Base-by-base conservation (phyloP, 768 basidiomycete species). In the Psilocybe sp. region DNA sequence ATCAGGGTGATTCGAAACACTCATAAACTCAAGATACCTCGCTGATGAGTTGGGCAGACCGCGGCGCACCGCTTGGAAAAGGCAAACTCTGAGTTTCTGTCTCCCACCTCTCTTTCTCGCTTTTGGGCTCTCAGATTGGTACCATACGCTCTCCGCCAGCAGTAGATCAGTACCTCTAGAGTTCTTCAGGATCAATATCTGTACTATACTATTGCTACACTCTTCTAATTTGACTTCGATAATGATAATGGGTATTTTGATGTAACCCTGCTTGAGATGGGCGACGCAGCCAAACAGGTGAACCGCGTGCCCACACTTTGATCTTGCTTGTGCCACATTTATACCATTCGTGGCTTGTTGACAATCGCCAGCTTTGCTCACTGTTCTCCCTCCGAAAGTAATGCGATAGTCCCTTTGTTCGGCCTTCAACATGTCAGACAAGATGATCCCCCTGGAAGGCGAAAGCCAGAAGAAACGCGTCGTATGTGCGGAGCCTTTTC, bases 381-480 rank as follows among this genome's bases (percentile, higher is more conserved):
- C 42, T 50, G 40, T 47, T 43, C 33, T 37, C 44, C 15, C 41
- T 46, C 28, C 20, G 15, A 50, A 54, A 52, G 54, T 59, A 51
- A 55, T 61, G 54, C 52, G 37, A 44, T 57, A 51, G 44, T 53
- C 51, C 42, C 41, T 53, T 37, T 50, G 40, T 46, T 43, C 51
- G 13, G n/a, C 28, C 14, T 20, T 28, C 52, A 59, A 55, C 19
- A 76, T 76, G 74, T 63, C 72, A 39, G 75, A 73, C 44, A 74
- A 71, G 65, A 81, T 84, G 80, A 65, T 78, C 32, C 80, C 85
- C 35, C 74, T 89, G 37, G 77, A 86, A 35, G 87, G 88, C 12
- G 91, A 91, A 66, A 72, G 64, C 46, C 80, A 78, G 64, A 89
- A 89, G 73, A 91, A 92, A 71, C 85, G 93, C 50, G 93, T 96